These are phyloP conservation scores for Sorghum bicolor DNA, from an alignment of 176 grass and related monocot genomes.

Conservation along the genomic window Sorghum_bicolor_NCBIv3 NC_012872.2:2486501-2487000, in stretches of 20 bases:
- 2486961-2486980: background rate
- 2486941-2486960: background rate
- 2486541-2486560: background rate
- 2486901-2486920: background rate
- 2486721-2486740: constrained; percentile 97
- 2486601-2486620: background rate
- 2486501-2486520: background rate
- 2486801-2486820: background rate
- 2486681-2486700: constrained; percentile 78
- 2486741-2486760: constrained; percentile 73
- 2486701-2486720: constrained; percentile 61
- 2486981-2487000: background rate
- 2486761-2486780: constrained; percentile 60
- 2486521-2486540: background rate
- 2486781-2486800: background rate
- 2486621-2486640: constrained; percentile 10
- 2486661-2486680: constrained; percentile 92
- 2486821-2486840: background rate
- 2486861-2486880: background rate
- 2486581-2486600: background rate
- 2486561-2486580: background rate
- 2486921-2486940: background rate
- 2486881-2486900: background rate
- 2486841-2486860: background rate
- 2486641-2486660: constrained; percentile 33